phyloP scores from a whole-genome alignment of 1,284 basidiomycete genomes.

The Phlebopus sp. region DNA sequence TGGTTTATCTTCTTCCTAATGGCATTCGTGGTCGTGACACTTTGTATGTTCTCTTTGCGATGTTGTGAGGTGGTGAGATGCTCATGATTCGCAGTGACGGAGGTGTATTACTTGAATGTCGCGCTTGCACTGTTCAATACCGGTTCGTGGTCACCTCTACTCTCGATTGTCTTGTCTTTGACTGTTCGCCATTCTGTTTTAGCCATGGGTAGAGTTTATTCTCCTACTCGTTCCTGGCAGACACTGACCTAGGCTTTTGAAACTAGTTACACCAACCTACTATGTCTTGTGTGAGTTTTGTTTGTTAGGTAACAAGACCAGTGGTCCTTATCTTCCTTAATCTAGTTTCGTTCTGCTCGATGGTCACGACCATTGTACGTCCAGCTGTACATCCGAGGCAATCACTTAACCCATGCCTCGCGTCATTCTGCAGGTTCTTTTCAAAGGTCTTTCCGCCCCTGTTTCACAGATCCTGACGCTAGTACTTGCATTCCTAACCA shows the following conservation, averaged over 20 bases:
- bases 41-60: conserved; percentile 47
- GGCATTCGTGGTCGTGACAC: conserved; percentile 81
- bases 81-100: conserved; percentile 55
- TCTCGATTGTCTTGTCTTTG: conserved; percentile 1
- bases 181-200: conserved; percentile 23
- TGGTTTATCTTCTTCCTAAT: conserved; percentile 90
- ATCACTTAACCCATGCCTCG: too few relatives aligned
- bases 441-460: conserved; percentile 84
- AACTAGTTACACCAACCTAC: conserved; percentile 80
- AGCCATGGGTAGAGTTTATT: conserved; percentile 68
- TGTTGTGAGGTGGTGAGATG: conserved; percentile 17
- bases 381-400: conserved; percentile 9
- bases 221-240: conserved; percentile 8
- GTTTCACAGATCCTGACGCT: conserved; percentile 82
- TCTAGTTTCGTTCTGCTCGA: conserved; percentile 65
- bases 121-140: conserved; percentile 96
- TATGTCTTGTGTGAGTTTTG: conserved; percentile 71
- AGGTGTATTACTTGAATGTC: conserved; percentile 96
- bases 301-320: background rate
- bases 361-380: conserved; percentile 78
- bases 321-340: conserved; percentile 14
- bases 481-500: conserved; percentile 87
- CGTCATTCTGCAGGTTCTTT: conserved; percentile 60
- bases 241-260: conserved; percentile 12
- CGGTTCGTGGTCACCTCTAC: conserved; percentile 41